Conservation (phyloP, 2,329 filamentous ascomycete genomes). For the Trichophyton verrucosum region DNA sequence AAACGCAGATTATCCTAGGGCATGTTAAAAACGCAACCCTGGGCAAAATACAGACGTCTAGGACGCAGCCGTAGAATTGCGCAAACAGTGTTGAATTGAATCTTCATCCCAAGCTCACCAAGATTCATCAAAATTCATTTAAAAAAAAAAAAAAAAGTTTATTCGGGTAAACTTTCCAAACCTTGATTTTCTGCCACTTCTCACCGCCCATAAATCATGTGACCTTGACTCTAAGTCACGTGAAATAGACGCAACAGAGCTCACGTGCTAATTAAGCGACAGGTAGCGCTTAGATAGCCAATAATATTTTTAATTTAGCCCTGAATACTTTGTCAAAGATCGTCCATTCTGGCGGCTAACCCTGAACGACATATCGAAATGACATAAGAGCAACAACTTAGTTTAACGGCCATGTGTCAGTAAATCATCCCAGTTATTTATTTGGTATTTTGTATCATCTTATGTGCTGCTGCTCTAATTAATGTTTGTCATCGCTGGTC, state of each 20-base stretch:
- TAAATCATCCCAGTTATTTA: neutral
- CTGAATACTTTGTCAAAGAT: neutral
- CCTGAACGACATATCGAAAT: neutral
- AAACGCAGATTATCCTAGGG: neutral
- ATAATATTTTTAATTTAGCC: neutral
- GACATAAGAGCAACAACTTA: neutral
- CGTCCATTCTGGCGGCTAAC: neutral
- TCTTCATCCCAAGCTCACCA: neutral
- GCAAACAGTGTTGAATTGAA: neutral
- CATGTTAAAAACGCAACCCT: neutral
- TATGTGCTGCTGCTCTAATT: too few relatives aligned
- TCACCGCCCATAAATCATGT: neutral
- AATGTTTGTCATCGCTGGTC: too few relatives aligned
- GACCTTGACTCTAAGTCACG: neutral
- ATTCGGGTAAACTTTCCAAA: constrained; percentile 4
- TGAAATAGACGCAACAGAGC: neutral
- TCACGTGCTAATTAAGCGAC: neutral
- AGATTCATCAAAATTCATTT: neutral
- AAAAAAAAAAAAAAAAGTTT: neutral
- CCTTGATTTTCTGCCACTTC: neutral
- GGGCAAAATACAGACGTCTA: neutral
- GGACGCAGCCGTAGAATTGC: neutral
- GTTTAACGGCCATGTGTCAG: neutral
- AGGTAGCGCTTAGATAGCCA: neutral
- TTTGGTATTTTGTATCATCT: neutral